Conservation (phyloP, 2,329 filamentous ascomycete genomes). For the Apiospora sp. region DNA sequence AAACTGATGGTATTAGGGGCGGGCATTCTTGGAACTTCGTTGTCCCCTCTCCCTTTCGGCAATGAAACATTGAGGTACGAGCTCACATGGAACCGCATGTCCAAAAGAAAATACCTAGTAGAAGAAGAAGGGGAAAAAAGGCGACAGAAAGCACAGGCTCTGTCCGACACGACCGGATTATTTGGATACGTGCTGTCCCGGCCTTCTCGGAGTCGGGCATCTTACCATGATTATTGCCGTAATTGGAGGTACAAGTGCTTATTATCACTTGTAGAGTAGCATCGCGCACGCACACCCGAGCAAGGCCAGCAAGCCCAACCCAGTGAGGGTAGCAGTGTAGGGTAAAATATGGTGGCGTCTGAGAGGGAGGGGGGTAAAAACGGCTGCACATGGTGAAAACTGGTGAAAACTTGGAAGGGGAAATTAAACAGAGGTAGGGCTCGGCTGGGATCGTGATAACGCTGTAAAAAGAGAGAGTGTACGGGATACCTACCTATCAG, state of each 20-base stretch:
- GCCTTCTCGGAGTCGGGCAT: conserved; percentile 6
- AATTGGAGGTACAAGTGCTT: conserved; percentile 13
- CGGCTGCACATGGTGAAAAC: conserved; percentile 7
- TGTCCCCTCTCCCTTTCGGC: background rate
- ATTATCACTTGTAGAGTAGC: conserved; percentile 12
- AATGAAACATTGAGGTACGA: background rate
- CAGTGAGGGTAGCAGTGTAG: conserved; percentile 13
- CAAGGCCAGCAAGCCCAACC: conserved; percentile 4
- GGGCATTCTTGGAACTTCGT: background rate
- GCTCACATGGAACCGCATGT: background rate
- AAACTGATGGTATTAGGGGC: background rate
- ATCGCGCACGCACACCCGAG: conserved; percentile 12
- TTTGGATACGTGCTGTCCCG: background rate
- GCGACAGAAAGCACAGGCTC: background rate
- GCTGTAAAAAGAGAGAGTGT: background rate
- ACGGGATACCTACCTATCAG: conserved; percentile 9
- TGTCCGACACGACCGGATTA: background rate
- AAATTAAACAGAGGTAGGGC: conserved; percentile 15
- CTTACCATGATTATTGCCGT: conserved; percentile 2
- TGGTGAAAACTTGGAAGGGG: conserved; percentile 18
- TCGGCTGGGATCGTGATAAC: conserved; percentile 8
- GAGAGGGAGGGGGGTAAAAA: conserved; percentile 11
- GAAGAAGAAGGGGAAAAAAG: background rate
- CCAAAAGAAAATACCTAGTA: background rate
- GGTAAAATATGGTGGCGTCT: conserved; percentile 13